These are phyloP conservation scores for Triangularia setosa DNA, from an alignment of 2,329 filamentous ascomycete species.

Conservation along the genomic window DNA sequence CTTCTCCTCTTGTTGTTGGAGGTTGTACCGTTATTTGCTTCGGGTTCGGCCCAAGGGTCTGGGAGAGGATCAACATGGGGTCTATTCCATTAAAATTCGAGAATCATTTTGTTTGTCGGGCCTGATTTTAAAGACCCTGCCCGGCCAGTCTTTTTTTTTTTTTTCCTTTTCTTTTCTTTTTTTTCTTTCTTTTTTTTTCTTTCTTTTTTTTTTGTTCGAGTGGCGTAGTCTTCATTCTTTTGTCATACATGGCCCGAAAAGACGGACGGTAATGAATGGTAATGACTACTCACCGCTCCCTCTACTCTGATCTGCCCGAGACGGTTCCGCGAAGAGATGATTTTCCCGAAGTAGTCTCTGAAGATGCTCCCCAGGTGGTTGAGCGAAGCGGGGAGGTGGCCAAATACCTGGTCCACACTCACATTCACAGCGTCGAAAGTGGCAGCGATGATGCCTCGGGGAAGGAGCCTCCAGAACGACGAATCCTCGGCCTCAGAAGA, in stretches of 20 bases:
- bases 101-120: too few relatives aligned
- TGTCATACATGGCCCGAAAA: not conserved
- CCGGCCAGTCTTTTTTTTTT: not conserved
- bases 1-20: not conserved
- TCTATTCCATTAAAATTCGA: too few relatives aligned
- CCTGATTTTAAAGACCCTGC: too few relatives aligned
- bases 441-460: not conserved
- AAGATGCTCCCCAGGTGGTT: not conserved
- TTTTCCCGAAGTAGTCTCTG: not conserved
- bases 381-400: not conserved
- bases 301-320: not conserved
- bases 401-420: not conserved
- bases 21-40: not conserved
- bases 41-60: not conserved
- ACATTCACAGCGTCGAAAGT: not conserved
- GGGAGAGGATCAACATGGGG: not conserved
- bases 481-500: not conserved
- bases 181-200: not conserved
- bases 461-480: not conserved
- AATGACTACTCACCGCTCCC: not conserved
- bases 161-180: not conserved
- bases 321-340: not conserved
- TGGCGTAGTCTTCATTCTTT: not conserved
- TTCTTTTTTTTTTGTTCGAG: not conserved
- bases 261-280: not conserved